Evolutionary conservation across 495 filamentous ascomycete species (phyloP).

Genomic region (Aspergillus baeticus): DNA sequence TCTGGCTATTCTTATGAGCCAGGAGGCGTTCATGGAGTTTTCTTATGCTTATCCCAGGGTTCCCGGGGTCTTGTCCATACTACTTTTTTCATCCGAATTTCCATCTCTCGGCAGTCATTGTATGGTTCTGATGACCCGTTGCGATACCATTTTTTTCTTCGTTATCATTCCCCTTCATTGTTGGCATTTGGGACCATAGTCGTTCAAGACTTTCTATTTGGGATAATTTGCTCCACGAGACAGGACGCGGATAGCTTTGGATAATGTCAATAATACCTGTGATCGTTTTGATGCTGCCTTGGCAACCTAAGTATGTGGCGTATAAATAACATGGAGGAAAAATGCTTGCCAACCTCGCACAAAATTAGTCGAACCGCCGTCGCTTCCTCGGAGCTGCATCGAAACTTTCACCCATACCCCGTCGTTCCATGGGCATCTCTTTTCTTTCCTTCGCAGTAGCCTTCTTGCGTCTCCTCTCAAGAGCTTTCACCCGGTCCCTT

Average conservation of each 20-base stretch:
- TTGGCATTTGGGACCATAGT: conserved; percentile 9
- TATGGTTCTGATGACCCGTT: conserved; percentile 16
- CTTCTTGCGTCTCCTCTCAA: conserved; percentile 87
- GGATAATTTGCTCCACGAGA: conserved; percentile 10
- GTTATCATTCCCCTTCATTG: conserved; percentile 15
- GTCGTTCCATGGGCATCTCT: conserved; percentile 67
- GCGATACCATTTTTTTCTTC: conserved; percentile 20
- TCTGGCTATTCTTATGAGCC: conserved; percentile 9
- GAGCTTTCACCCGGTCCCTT: conserved; percentile 72
- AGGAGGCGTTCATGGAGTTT: conserved; percentile 15
- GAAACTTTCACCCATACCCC: conserved; percentile 34
- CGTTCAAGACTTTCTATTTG: conserved; percentile 5
- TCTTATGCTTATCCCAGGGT: neutral
- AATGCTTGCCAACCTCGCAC: neutral
- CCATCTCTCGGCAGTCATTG: conserved; percentile 14
- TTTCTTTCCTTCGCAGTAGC: conserved; percentile 74
- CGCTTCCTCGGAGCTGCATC: conserved; percentile 29
- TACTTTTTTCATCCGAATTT: conserved; percentile 2
- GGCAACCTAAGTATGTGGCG: no score
- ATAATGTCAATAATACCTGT: conserved; percentile 21
- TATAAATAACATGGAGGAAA: no score
- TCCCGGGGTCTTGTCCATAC: conserved; percentile 14
- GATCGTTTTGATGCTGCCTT: neutral
- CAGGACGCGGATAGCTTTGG: conserved; percentile 11
- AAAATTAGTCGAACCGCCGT: conserved; percentile 30